These are phyloP conservation scores for Ascocoryne sarcoides DNA, from an alignment of 2,329 filamentous ascomycete species.

Conservation along the genomic window DNA sequence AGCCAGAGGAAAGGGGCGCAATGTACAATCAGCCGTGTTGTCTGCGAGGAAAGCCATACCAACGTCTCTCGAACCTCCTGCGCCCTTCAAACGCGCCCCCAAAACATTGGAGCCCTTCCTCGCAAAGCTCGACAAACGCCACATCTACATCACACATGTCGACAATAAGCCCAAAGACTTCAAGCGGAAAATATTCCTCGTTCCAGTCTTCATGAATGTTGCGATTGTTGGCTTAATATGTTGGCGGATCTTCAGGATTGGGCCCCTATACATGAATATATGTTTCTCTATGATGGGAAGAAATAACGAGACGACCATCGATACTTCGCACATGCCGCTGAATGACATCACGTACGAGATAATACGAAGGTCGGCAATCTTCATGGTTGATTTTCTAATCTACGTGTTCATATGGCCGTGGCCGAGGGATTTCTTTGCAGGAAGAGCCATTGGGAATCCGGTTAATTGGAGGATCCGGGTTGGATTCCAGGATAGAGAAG, in stretches of 20 bases:
- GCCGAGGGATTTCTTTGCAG: slow-evolving; percentile 64
- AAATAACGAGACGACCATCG: slow-evolving; percentile 55
- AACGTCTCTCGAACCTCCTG: slow-evolving; percentile 33
- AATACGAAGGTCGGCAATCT: slow-evolving; percentile 46
- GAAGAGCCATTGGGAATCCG: slow-evolving; percentile 49
- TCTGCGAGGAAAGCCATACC: slow-evolving; percentile 10
- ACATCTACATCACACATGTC: slow-evolving; percentile 79
- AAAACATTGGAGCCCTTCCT: slow-evolving; percentile 10
- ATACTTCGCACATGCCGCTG: slow-evolving; percentile 48
- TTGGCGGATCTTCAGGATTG: slow-evolving; percentile 59
- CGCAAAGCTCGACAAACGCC: slow-evolving; percentile 54
- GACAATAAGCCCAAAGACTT: slow-evolving; percentile 60
- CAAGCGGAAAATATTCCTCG: slow-evolving; percentile 75
- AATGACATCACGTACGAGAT: slow-evolving; percentile 43
- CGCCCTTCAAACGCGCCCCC: slow-evolving; percentile 62
- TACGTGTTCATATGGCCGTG: slow-evolving; percentile 62
- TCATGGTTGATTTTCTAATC: slow-evolving; percentile 67
- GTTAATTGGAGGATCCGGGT: slow-evolving; percentile 63
- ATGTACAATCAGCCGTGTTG: slow-evolving; percentile 15
- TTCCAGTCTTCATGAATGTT: slow-evolving; percentile 71
- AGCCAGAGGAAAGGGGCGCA: slow-evolving; percentile 22
- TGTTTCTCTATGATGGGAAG: slow-evolving; percentile 24
- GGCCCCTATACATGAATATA: slow-evolving; percentile 56
- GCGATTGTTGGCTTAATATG: slow-evolving; percentile 54
- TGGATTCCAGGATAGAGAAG: slow-evolving; percentile 71